Conservation (phyloP, 179 eudicot genomes). For the Drosera spatulata region DNA sequence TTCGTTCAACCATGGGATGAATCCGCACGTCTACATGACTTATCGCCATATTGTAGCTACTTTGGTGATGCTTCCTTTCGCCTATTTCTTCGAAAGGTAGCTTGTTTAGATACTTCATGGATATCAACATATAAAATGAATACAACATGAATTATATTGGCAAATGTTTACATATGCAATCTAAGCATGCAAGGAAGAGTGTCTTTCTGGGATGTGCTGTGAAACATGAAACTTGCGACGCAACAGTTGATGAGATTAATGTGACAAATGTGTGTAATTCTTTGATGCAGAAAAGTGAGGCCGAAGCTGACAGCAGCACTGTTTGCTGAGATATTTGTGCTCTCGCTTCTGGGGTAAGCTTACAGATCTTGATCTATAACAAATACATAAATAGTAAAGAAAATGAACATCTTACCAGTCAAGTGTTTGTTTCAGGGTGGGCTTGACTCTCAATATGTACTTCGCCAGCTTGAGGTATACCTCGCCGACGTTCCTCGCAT, state of each 20-base stretch:
- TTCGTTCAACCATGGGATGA: constrained; percentile 80
- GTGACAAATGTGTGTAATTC: not conserved
- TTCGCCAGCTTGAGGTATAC: constrained; percentile 72
- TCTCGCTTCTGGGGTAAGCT: constrained; percentile 67
- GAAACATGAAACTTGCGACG: not conserved
- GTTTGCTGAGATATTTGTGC: constrained; percentile 50
- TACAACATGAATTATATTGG: too few relatives aligned
- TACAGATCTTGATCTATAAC: not conserved
- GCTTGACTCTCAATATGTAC: constrained; percentile 66
- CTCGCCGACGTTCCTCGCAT: constrained; percentile 69
- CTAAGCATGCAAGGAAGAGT: too few relatives aligned
- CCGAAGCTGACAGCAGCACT: constrained; percentile 62
- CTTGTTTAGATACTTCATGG: not conserved
- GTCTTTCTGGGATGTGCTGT: too few relatives aligned
- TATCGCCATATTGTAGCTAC: constrained; percentile 65
- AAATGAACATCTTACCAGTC: not conserved
- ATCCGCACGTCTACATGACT: constrained; percentile 70
- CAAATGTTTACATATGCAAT: too few relatives aligned
- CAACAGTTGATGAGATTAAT: not conserved
- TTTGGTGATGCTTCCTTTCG: constrained; percentile 52
- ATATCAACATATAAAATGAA: not conserved
- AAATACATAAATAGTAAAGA: not conserved
- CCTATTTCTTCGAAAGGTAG: constrained; percentile 77
- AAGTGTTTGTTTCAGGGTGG: constrained; percentile 38
- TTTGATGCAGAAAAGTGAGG: constrained; percentile 47